Base-by-base conservation (phyloP, 805 yeast genomes). In the Peterozyma xylosa region DNA sequence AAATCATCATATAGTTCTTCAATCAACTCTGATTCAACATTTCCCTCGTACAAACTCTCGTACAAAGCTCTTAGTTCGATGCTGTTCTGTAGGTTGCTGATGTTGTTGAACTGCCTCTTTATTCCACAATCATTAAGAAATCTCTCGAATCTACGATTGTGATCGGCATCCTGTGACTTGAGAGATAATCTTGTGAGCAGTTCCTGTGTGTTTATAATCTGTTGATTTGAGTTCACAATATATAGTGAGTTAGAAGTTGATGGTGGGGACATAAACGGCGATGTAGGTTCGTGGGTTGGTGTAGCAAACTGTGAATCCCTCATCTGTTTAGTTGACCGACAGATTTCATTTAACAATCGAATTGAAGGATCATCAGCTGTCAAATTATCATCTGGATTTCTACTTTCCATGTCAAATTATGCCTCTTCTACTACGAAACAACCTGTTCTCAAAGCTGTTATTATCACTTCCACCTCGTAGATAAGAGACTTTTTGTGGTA, bases 161-260 rank as follows among this genome's bases (percentile, higher is more conserved):
- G 62, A 18, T 56, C 59, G 33, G 50, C 49, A 39, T 55, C 59
- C 33, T 54, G 56, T 2, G 50, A 17, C 38, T 43, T 48, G 9
- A 46, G 18, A 5, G 45, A 41, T 9, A 49, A 37, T 11, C 42
- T 39, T 18, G 38, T 36, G 17, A 41, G 15, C 27, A 41, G 30
- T 5, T 37, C 48, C 9, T 43, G 41, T 29, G 34, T 41, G 16
- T 16, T 35, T 45, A 42, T 38, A 15, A 41, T 41, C 33, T 44
- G 45, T 15, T 46, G 52, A 41, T 41, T 42, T 13, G 45, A 40
- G 33, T 48, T 42, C 10, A 77, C 72, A 45, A 71, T 77, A 2
- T 80, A 79, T 27, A 74, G 60, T 49, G 80, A 72, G 5, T 72
- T 75, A 3, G 82, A 80, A 13, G 78, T 71, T 14, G 77, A 53